Conservation (phyloP, 1,139 yeast genomes). For the Lizanozyma gosingica region DNA sequence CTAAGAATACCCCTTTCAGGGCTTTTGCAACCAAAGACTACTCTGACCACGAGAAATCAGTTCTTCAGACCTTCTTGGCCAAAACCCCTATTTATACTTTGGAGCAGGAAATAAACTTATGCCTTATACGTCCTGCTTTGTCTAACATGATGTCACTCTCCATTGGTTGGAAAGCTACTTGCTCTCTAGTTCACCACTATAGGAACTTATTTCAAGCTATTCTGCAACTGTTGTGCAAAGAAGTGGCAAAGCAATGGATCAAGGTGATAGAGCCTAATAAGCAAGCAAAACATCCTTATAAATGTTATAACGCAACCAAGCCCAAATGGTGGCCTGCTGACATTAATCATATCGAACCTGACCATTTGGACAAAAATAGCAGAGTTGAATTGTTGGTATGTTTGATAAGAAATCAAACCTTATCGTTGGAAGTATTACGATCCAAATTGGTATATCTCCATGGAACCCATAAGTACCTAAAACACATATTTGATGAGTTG, state of each 20-base stretch:
- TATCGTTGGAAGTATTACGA: background rate
- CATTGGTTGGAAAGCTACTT: background rate
- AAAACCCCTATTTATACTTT: background rate
- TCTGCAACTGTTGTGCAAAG: slow-evolving; percentile 52
- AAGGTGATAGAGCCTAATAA: slow-evolving; percentile 57
- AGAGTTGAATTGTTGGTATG: slow-evolving; percentile 40
- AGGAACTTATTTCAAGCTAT: slow-evolving; percentile 15
- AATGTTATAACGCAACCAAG: slow-evolving; percentile 33
- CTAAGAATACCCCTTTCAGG: too few species aligned
- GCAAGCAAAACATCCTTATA: slow-evolving; percentile 59
- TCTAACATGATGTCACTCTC: background rate
- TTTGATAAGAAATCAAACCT: slow-evolving; percentile 22
- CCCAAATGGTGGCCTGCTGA: slow-evolving; percentile 68
- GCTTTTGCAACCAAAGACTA: background rate
- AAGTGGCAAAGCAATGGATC: slow-evolving; percentile 62
- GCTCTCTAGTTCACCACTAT: background rate
- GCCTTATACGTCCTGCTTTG: background rate
- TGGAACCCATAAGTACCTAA: background rate
- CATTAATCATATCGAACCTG: slow-evolving; percentile 64
- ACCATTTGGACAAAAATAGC: slow-evolving; percentile 54
- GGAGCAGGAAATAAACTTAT: background rate
- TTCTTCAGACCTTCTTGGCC: background rate
- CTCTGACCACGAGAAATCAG: background rate
- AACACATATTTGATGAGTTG: slow-evolving; percentile 15
- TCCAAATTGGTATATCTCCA: background rate